Percentiles rank a stretch among this genome's conserved stretches.
Conservation (phyloP, 2,329 filamentous ascomycete genomes). For the Elsinoe ampelina region DNA sequence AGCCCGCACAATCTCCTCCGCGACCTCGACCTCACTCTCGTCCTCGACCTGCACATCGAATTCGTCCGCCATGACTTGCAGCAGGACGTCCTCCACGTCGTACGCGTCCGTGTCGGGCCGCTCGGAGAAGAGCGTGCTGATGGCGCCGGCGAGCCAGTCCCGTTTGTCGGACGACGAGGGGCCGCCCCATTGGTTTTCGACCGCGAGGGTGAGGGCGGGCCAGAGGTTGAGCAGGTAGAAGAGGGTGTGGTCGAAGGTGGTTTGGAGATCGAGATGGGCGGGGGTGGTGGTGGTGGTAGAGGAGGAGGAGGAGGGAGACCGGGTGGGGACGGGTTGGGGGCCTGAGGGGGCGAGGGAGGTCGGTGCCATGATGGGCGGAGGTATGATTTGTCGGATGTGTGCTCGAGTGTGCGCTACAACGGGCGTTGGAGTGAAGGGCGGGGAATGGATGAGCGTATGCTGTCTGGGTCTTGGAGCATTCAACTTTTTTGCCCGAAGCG, state of each 20-base stretch:
- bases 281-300: no score
- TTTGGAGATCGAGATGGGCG: slow-evolving; percentile 19
- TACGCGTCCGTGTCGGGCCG: slow-evolving; percentile 58
- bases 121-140: slow-evolving; percentile 65
- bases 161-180: slow-evolving; percentile 76
- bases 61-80: slow-evolving; percentile 91
- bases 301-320: neutral
- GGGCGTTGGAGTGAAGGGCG: no score
- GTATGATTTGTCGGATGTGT: no score
- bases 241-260: slow-evolving; percentile 66
- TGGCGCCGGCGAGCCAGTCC: slow-evolving; percentile 87
- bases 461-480: neutral
- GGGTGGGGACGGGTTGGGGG: neutral
- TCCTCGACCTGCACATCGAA: slow-evolving; percentile 92
- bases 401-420: no score
- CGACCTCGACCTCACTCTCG: slow-evolving; percentile 67
- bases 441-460: no score
- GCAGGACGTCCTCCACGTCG: slow-evolving; percentile 73
- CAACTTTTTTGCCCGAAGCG: neutral
- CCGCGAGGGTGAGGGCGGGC: slow-evolving; percentile 78
- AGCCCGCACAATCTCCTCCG: slow-evolving; percentile 60
- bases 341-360: neutral
- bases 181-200: slow-evolving; percentile 81
- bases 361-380: neutral
- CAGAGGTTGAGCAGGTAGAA: slow-evolving; percentile 79